These are phyloP conservation scores for Cordyceps pruinosa DNA, from an alignment of 2,329 filamentous ascomycete genomes.

Conservation along the genomic window DNA sequence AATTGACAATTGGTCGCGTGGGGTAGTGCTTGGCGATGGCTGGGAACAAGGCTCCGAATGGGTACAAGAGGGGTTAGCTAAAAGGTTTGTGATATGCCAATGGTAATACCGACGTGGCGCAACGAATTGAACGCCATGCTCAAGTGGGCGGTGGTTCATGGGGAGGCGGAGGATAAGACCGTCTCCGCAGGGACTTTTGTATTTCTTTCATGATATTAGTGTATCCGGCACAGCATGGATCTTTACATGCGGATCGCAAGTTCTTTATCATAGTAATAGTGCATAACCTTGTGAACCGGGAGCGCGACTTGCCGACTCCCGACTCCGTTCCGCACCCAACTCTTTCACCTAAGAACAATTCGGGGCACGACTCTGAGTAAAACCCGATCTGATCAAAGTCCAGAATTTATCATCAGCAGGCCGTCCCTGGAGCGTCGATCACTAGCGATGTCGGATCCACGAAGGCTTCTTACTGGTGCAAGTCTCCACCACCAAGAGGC, in stretches of 20 bases:
- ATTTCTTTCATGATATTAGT: neutral
- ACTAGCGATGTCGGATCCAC: conserved; percentile 5
- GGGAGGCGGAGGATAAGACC: neutral
- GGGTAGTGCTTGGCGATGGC: neutral
- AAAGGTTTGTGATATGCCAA: neutral
- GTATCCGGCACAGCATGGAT: neutral
- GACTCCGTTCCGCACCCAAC: no score
- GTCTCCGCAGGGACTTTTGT: neutral
- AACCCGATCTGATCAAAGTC: neutral
- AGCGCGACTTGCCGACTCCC: no score
- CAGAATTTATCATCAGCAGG: neutral
- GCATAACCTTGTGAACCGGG: no score
- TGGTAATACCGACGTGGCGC: neutral
- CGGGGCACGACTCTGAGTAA: no score
- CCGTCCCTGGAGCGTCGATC: neutral
- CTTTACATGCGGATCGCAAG: neutral
- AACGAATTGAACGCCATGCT: neutral
- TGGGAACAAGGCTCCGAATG: neutral
- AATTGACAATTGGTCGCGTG: neutral
- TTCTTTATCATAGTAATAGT: neutral
- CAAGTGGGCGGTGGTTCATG: no score
- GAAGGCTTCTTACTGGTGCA: neutral
- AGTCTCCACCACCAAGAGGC: conserved; percentile 1
- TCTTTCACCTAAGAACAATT: no score
- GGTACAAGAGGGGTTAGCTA: neutral